Base-by-base conservation (phyloP, 2,329 filamentous ascomycete species). In the Cladophialophora yegresii region DNA sequence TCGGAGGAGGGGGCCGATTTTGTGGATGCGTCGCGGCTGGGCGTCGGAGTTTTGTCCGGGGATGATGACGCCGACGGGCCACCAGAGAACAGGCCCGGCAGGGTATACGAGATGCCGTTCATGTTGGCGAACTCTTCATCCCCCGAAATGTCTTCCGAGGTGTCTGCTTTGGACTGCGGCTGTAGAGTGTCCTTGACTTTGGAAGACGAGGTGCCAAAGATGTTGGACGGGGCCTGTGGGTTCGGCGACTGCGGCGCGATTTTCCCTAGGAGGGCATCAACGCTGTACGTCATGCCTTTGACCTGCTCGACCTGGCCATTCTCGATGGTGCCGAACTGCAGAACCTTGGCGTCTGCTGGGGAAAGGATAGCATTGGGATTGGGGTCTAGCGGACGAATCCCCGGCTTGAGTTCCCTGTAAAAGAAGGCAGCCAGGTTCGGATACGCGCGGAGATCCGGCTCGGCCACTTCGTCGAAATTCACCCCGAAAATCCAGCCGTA, bases 241-340 rank as follows among this genome's bases (percentile, higher is more conserved):
- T 73, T 72, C 62, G 63, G 84, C 75, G 71, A 88, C 77, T 77
- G 85, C 75, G 43, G 74, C 64, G 64, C 72, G 69, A 75, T 77
- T 69, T 69, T 87, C 58, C 95, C 95, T 1, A 99, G 84, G 1
- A 99, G 84, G 7, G 95, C 93, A 75, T 99, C 95, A 61, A 99
- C 85, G 70, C 89, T 96, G 78, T 99, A 99, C 0, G 95, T 99
- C 84, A 99, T 95, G 65, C 95, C 95, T 79, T 99, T 99, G 69
- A 99, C 93, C 79, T 99, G 95, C 77, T 99, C 95, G 50, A 99
- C 96, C 73, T 97, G 92, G 54, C 93, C 93, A 72, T 93, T 87
- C 73, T 96, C 89, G 63, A 99, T 97, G 71, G 87, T 88, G 10
- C 95, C 95, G 71, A 92, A 97, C 72, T 98, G 93, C 28, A 99